Base-by-base conservation (phyloP, 1,139 yeast genomes). In the Torulaspora pretoriensis region DNA sequence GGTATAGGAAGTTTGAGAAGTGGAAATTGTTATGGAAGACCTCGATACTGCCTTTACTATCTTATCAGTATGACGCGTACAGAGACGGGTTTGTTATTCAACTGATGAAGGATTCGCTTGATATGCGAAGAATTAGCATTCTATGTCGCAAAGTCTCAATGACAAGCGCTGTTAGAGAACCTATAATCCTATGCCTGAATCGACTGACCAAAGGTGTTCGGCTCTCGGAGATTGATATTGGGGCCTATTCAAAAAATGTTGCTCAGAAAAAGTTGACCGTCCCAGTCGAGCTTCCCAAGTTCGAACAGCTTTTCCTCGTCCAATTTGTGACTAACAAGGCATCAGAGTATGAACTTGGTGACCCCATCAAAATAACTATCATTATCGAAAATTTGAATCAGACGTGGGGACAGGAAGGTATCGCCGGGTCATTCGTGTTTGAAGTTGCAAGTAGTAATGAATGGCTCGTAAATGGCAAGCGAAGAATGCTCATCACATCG, bases 391-490 rank as follows among this genome's bases (percentile, higher is more conserved):
- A 56, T 40, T 27, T 56, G 22, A 50, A 54, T 19, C 34, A 40
- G 3, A 43, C 45, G 30, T 61, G 65, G 65, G 51, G 41, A 5
- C 24, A 33, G 7, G 27, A 40, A 2, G 37, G 38, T 8, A 12
- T 26, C 1, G 34, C 38, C 8, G 45, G 38, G 2, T 30, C 40
- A 1, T 50, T 55, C 35, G 45, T 54, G 19, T 49, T 60, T 34
- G 59, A 59, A 30, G 48, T 63, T 3, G 36, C 43, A 9, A 60
- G 53, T 30, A 54, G 54, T 27, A 61, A 58, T 29, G 66, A 61
- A 29, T 64, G 68, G 68, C 39, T 62, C 8, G 51, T 62, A 2
- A 60, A 57, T 31, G 67, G 67, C 2, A 56, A 55, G 43, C 60
- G 61, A 28, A 52, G 60, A 14, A 51, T 59, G 42, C 35, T 44